Base-by-base conservation (phyloP, 352 stramenopile genomes). In the Elongisporangium anandrum region DNA sequence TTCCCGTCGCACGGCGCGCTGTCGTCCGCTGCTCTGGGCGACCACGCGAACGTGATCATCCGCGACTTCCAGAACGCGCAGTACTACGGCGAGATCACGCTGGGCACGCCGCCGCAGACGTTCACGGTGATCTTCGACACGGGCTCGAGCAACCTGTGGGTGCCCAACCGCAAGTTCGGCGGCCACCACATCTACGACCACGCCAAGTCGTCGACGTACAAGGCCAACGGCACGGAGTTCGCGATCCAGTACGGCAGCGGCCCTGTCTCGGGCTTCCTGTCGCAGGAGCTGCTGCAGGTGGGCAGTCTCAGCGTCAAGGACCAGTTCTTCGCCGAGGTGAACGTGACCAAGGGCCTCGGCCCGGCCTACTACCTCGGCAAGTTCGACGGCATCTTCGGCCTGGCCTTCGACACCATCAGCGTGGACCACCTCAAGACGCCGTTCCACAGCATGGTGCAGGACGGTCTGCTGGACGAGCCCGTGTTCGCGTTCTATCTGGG, bases 401-500 rank as follows among this genome's bases (percentile, higher is more conserved):
- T 98, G 8, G 96, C 82, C 39, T 98, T 98, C 61, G 85, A 95
- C 52, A 73, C 77, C 15, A 90, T 98, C 57, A 88, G 73, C 29
- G 81, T 97, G 26, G 85, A 87, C 53, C 77, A 85, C 57, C 65
- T 94, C 1, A 77, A 81, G 51, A 98, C 94, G 16, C 85, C 93
- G 19, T 97, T 98, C 65, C 77, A 97, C 53, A 87, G 94, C 54
- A 68, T 98, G 45, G 87, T 98, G 52, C 77, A 94, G 49, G 74
- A 96, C 58, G 78, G 78, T 17, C 52, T 77, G 22, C 67, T 98
- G 24, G 79, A 92, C 56, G 65, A 88, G 53, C 76, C 78, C 2
- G 77, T 97, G 23, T 98, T 98, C 75, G 81, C 95, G 26, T 99
- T 99, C 69, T 98, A 98, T 66, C 72, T 99, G 45, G 93, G 92